phyloP scores from a whole-genome alignment of 1,284 basidiomycete species.

The Rhodotorula sp. region DNA sequence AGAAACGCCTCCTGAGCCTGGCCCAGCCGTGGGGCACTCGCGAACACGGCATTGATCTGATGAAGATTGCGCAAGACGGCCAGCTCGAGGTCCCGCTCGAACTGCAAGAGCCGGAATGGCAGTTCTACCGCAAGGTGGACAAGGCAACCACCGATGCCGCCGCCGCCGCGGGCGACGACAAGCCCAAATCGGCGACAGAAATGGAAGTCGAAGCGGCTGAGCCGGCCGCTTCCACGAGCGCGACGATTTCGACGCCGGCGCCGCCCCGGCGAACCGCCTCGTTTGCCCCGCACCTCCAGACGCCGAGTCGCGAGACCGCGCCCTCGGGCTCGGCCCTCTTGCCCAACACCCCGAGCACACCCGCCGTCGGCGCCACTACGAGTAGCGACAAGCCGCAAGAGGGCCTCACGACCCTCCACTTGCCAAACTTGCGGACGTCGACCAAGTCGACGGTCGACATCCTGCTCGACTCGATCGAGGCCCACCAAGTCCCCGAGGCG shows the following conservation, averaged over 20 bases:
- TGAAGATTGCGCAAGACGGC: slow-evolving; percentile 48
- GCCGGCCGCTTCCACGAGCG: not conserved
- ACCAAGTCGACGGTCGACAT: slow-evolving; percentile 54
- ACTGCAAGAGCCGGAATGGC: slow-evolving; percentile 49
- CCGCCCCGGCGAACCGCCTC: slow-evolving; percentile 30
- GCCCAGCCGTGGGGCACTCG: slow-evolving; percentile 45
- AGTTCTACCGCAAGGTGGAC: slow-evolving; percentile 50
- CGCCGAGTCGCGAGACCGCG: not conserved
- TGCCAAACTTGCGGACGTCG: slow-evolving; percentile 43
- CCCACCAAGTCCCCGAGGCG: slow-evolving; percentile 70
- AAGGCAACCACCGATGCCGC: not conserved
- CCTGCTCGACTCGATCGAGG: slow-evolving; percentile 69
- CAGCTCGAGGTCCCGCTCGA: slow-evolving; percentile 44
- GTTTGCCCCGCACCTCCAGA: slow-evolving; percentile 22
- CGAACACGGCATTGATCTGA: slow-evolving; percentile 51
- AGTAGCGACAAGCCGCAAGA: slow-evolving; percentile 44
- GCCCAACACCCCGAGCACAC: slow-evolving; percentile 29
- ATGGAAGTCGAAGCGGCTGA: slow-evolving; percentile 22
- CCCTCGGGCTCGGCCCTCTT: not conserved
- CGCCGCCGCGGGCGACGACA: slow-evolving; percentile 7
- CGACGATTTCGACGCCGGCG: slow-evolving; percentile 19
- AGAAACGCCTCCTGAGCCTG: slow-evolving; percentile 49
- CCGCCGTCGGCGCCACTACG: not conserved
- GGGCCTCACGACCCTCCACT: slow-evolving; percentile 48
- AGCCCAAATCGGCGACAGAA: slow-evolving; percentile 22